phyloP scores from a whole-genome alignment of 208 protist species.

The Wallacemonas collosoma region DNA sequence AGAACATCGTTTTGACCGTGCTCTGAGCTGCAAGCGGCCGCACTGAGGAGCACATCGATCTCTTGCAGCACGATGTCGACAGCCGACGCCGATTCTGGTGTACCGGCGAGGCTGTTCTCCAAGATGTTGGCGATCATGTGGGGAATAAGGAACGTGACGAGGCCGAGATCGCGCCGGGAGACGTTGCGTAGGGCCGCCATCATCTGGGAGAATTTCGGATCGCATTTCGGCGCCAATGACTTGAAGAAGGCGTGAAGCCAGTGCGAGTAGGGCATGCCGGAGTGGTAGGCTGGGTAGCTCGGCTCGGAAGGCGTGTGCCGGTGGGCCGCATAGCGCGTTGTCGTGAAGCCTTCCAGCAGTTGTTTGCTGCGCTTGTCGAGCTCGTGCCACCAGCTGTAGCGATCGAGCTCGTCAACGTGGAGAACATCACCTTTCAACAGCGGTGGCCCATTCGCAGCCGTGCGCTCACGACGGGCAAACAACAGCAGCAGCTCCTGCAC shows the following conservation, averaged over 20 bases:
- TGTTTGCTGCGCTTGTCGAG: slow-evolving; percentile 54
- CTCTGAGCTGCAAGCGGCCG: slow-evolving; percentile 16
- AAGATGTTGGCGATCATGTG: slow-evolving; percentile 77
- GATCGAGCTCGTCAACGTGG: slow-evolving; percentile 70
- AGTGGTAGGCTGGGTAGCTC: slow-evolving; percentile 63
- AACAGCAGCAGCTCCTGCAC: slow-evolving; percentile 85
- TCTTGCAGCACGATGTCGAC: slow-evolving; percentile 49
- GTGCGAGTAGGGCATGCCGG: slow-evolving; percentile 44
- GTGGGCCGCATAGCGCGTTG: slow-evolving; percentile 62
- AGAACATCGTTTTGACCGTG: slow-evolving; percentile 12
- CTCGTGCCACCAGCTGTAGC: slow-evolving; percentile 77
- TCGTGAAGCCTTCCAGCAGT: slow-evolving; percentile 76
- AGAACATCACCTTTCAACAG: slow-evolving; percentile 52
- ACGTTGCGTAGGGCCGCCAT: slow-evolving; percentile 81
- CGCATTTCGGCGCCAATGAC: slow-evolving; percentile 50
- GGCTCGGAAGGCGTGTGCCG: slow-evolving; percentile 45
- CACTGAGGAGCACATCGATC: slow-evolving; percentile 47
- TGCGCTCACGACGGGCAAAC: slow-evolving; percentile 57
- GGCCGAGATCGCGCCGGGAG: slow-evolving; percentile 61
- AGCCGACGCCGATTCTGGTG: slow-evolving; percentile 3
- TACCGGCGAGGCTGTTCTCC: slow-evolving; percentile 28
- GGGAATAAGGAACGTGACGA: slow-evolving; percentile 75
- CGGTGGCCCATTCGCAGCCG: slow-evolving; percentile 26
- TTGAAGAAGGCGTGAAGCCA: slow-evolving; percentile 82
- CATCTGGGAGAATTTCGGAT: slow-evolving; percentile 61